Conservation (phyloP, 1,284 basidiomycete genomes). For the Rhodotorula sp. region DNA sequence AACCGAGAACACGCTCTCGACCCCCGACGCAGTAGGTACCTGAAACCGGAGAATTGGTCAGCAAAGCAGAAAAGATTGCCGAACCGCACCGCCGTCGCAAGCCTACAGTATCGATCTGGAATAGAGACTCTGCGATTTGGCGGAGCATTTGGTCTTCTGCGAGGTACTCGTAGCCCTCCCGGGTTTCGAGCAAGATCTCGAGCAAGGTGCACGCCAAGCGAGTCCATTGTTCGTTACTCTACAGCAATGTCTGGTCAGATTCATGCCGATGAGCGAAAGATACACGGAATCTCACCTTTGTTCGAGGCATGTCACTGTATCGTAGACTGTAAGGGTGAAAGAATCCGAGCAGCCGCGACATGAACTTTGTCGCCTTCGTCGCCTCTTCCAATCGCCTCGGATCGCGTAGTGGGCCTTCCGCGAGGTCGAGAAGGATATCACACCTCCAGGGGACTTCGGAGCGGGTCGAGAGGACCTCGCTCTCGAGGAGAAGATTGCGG, state of each 20-base stretch:
- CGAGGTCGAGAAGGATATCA: slow-evolving; percentile 79
- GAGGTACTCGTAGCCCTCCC: slow-evolving; percentile 80
- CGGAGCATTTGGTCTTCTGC: slow-evolving; percentile 80
- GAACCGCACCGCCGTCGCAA: not conserved
- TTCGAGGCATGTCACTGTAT: slow-evolving; percentile 69
- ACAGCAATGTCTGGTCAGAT: not conserved
- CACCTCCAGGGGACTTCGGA: slow-evolving; percentile 93
- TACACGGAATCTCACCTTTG: slow-evolving; percentile 52
- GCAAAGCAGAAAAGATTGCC: too few relatives aligned
- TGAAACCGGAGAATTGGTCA: not conserved
- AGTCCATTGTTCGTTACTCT: slow-evolving; percentile 63
- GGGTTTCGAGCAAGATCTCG: slow-evolving; percentile 74
- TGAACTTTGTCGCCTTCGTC: slow-evolving; percentile 82
- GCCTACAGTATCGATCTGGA: slow-evolving; percentile 84
- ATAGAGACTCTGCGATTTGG: slow-evolving; percentile 83
- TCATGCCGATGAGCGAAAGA: too few relatives aligned
- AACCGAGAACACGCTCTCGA: slow-evolving; percentile 80
- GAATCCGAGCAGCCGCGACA: slow-evolving; percentile 82
- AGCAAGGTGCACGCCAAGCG: slow-evolving; percentile 76
- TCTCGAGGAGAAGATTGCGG: slow-evolving; percentile 71
- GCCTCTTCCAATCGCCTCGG: slow-evolving; percentile 94
- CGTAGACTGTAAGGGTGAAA: slow-evolving; percentile 84
- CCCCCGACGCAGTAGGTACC: not conserved
- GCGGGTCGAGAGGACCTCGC: slow-evolving; percentile 82
- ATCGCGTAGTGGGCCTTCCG: slow-evolving; percentile 88